A percentile compares a stretch with the other conserved stretches of the same genome.
phyloP scores from a whole-genome alignment of 2,329 filamentous ascomycete species.

The Colletotrichum brevisporum region DNA sequence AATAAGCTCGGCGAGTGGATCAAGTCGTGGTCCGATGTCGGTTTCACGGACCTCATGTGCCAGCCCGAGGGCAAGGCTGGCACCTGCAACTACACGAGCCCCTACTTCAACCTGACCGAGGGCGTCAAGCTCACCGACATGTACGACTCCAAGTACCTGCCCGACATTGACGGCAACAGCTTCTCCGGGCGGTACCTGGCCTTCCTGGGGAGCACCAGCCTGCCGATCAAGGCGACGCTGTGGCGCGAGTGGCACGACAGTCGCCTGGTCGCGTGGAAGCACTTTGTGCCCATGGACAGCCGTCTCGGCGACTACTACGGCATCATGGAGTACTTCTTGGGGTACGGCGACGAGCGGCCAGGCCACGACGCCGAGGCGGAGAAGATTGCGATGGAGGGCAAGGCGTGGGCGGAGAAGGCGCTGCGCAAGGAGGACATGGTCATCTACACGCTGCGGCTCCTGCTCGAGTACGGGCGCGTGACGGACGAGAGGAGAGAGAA shows the following conservation, averaged over 20 bases:
- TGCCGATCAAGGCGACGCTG: conserved; percentile 84
- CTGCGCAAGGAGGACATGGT: conserved; percentile 81
- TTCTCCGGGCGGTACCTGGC: conserved; percentile 78
- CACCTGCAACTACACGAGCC: conserved; percentile 63
- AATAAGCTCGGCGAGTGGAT: conserved; percentile 66
- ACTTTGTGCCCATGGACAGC: conserved; percentile 86
- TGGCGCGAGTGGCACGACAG: conserved; percentile 87
- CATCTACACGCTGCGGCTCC: conserved; percentile 75
- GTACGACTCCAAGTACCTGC: conserved; percentile 76
- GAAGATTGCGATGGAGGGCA: conserved; percentile 75
- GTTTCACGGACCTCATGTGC: conserved; percentile 70
- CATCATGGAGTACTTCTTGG: conserved; percentile 82
- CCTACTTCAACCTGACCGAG: conserved; percentile 57
- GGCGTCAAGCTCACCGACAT: conserved; percentile 64
- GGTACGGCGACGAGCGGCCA: conserved; percentile 61
- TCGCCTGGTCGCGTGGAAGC: conserved; percentile 81
- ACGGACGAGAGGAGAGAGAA: conserved; percentile 64
- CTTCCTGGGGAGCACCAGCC: conserved; percentile 77
- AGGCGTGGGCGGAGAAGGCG: conserved; percentile 77
- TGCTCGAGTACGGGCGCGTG: conserved; percentile 74
- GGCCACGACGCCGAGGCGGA: conserved; percentile 71
- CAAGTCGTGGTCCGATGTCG: conserved; percentile 62
- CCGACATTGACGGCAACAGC: conserved; percentile 83
- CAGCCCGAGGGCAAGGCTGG: conserved; percentile 52
- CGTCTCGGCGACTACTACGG: conserved; percentile 80